Percentiles rank a stretch among this genome's conserved stretches.
These are phyloP conservation scores for Vanderwaltozyma verrucispora DNA, from an alignment of 805 yeast genomes.

Conservation along the genomic window DNA sequence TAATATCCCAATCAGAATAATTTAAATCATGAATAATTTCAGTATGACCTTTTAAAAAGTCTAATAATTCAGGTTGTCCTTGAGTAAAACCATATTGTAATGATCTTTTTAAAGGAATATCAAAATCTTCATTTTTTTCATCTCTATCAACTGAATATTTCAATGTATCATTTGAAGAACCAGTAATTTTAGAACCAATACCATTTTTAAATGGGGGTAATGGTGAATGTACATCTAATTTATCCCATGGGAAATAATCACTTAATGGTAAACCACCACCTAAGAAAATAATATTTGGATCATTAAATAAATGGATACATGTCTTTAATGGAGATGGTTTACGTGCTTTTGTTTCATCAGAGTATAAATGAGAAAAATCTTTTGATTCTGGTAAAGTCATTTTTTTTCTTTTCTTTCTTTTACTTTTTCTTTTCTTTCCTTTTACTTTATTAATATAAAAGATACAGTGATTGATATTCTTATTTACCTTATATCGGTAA, in stretches of 20 bases:
- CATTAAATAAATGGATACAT: conserved; percentile 65
- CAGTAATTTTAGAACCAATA: conserved; percentile 49
- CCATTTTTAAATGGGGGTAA: conserved; percentile 73
- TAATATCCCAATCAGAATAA: conserved; percentile 61
- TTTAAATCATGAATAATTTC: conserved; percentile 35
- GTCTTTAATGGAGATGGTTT: conserved; percentile 70
- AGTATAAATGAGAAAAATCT: conserved; percentile 65
- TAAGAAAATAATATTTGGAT: conserved; percentile 72
- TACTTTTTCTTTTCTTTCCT: background rate
- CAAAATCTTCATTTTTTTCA: conserved; percentile 38
- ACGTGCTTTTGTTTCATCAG: conserved; percentile 71
- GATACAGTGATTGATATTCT: no score
- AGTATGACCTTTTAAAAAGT: conserved; percentile 71
- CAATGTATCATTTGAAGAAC: conserved; percentile 20
- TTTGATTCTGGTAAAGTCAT: conserved; percentile 39
- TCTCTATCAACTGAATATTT: conserved; percentile 19
- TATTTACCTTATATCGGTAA: no score
- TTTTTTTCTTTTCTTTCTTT: conserved; percentile 7
- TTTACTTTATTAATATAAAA: no score
- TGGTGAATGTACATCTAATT: conserved; percentile 59
- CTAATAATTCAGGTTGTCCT: conserved; percentile 64
- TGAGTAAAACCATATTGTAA: conserved; percentile 84
- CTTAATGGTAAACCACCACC: conserved; percentile 95
- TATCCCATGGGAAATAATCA: conserved; percentile 87
- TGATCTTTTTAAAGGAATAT: conserved; percentile 71